phyloP scores from a whole-genome alignment of 768 basidiomycete species.

The Macrocybe gigantea region DNA sequence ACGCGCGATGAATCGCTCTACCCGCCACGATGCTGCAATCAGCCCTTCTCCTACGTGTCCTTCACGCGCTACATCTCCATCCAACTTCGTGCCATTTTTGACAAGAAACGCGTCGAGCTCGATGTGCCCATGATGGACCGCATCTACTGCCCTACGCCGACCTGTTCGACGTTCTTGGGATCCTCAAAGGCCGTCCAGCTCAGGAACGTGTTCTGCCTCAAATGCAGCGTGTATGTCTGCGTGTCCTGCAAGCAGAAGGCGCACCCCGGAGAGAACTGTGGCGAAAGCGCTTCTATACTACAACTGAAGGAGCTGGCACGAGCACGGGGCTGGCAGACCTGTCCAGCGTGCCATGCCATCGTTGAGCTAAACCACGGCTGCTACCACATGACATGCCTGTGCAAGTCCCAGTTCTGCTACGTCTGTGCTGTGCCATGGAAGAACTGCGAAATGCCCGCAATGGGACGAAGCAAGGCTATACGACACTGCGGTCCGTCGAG shows the following conservation, averaged over 20 bases:
- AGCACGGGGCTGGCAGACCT: neutral
- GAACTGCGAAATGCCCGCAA: neutral
- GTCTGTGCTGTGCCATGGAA: neutral
- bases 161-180: slow-evolving; percentile 51
- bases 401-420: slow-evolving; percentile 1
- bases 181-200: slow-evolving; percentile 17
- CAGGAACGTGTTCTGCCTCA: neutral
- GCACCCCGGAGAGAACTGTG: neutral
- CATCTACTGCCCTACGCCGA: slow-evolving; percentile 43
- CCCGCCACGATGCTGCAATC: slow-evolving; percentile 46
- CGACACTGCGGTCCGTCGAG: slow-evolving; percentile 37
- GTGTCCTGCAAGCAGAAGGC: neutral
- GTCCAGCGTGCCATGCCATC: neutral
- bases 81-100: slow-evolving; percentile 24
- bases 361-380: neutral
- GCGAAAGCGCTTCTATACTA: neutral
- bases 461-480: slow-evolving; percentile 13
- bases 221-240: neutral
- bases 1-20: slow-evolving; percentile 45
- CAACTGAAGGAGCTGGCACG: neutral
- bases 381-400: neutral
- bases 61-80: slow-evolving; percentile 23
- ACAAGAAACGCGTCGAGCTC: slow-evolving; percentile 41
- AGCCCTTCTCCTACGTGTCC: slow-evolving; percentile 21
- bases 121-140: slow-evolving; percentile 32